Evolutionary conservation across 352 stramenopile genomes (phyloP), one percentile per base, ranked within the genome.

Genomic region (Globisporangium solare): DNA sequence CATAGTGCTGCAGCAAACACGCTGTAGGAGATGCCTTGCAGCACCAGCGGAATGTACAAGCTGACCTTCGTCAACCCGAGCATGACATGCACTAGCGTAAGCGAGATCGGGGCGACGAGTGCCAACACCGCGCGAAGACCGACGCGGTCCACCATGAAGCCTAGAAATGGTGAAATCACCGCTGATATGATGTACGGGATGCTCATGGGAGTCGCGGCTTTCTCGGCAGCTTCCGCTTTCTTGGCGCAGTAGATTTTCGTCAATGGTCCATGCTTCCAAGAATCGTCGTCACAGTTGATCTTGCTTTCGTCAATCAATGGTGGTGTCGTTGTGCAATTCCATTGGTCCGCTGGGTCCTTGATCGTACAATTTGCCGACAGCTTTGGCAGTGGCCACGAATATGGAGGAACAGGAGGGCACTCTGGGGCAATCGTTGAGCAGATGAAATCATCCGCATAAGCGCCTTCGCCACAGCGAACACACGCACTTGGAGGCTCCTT

Each of bases 101-200:
- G 70, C 21, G 88, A 66, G 2, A 94, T 24, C 8, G 91, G 81
- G 12, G 92, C 84, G 12, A 96, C 27, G 3, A 94, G 64, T 35
- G 88, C 86, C 37, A 98, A 69, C 47, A 94, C 56, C 12, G 90
- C 91, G 18, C 90, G 83, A 35, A 91, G 57, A 13, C 94, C 94
- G 54, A 97, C 79, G 24, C 74, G 83, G 56, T 98, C 94, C 20
- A 98, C 88, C 46, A 96, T 63, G 49, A 96, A 95, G 27, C 92
- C 94, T 1, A 98, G 67, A 56, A 97, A 87, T 32, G 92, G 93
- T 31, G 83, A 96, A 46, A 97, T 85, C 35, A 89, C 56, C 32
- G 88, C 91, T 37, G 89, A 96, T 46, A 97, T 95, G 40, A 97
- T 88, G 70, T 97, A 98, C 45, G 93, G 94, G 48, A 98, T 89